These are phyloP conservation scores for Gaillardinia entomophila DNA, from an alignment of 805 yeast species.

Conservation along the genomic window DNA sequence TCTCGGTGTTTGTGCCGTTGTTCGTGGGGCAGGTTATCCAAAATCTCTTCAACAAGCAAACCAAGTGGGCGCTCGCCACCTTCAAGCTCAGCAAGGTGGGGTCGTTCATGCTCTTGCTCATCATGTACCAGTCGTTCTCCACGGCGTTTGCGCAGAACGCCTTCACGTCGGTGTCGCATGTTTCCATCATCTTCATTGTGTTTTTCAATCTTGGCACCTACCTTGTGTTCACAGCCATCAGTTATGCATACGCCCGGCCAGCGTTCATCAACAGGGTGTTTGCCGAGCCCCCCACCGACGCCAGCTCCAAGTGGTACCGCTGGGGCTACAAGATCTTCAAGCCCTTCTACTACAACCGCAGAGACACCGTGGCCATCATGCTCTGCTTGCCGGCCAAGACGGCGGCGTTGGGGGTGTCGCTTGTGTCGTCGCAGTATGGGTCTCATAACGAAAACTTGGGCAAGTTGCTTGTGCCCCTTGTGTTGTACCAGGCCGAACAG, in stretches of 20 bases:
- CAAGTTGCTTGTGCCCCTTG: conserved; percentile 71
- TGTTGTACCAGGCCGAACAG: conserved; percentile 82
- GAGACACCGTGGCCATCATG: conserved; percentile 74
- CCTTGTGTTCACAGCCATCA: conserved; percentile 64
- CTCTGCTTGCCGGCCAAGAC: conserved; percentile 92
- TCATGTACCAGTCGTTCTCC: conserved; percentile 76
- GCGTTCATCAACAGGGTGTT: conserved; percentile 41
- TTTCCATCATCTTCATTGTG: conserved; percentile 67
- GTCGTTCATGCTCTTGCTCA: conserved; percentile 68
- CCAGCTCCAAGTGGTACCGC: conserved; percentile 40
- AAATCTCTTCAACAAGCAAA: conserved; percentile 60
- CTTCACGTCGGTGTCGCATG: conserved; percentile 62
- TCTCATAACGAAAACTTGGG: conserved; percentile 57
- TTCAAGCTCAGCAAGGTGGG: conserved; percentile 69
- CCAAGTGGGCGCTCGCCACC: conserved; percentile 52
- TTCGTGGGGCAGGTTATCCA: conserved; percentile 86
- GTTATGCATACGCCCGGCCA: conserved; percentile 59
- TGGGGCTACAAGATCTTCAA: conserved; percentile 38
- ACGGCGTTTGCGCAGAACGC: conserved; percentile 84
- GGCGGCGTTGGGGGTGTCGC: conserved; percentile 85
- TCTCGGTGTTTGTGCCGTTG: conserved; percentile 76
- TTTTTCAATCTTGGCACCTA: conserved; percentile 82
- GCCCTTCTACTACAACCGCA: conserved; percentile 66
- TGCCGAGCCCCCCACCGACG: conserved; percentile 41
- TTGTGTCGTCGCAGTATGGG: conserved; percentile 78